A percentile compares a stretch with the other conserved stretches of the same genome.
Evolutionary conservation across 352 stramenopile genomes (phyloP).

Genomic region (Globisporangium rhizosaccharum): DNA sequence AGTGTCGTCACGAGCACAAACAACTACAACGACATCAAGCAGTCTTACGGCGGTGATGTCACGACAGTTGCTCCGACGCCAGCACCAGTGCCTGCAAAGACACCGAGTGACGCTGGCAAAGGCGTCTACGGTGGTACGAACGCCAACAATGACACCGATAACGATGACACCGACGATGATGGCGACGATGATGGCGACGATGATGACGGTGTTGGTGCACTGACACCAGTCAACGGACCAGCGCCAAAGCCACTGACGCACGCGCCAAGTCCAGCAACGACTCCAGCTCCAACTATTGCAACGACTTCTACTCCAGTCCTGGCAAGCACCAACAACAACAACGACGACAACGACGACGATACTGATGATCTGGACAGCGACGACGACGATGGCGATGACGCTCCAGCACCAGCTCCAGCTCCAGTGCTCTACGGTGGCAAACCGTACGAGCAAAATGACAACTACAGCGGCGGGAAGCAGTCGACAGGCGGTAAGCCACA

Average conservation of each 20-base stretch:
- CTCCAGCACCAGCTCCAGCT: slow-evolving; percentile 2
- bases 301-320: no score
- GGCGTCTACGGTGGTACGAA: not conserved
- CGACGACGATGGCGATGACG: slow-evolving; percentile 7
- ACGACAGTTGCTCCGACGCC: not conserved
- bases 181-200: not conserved
- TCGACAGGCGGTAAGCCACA: slow-evolving; percentile 3
- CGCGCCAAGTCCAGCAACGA: slow-evolving; percentile 2
- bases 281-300: not conserved
- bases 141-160: not conserved
- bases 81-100: not conserved
- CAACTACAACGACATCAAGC: slow-evolving; percentile 6
- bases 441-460: slow-evolving; percentile 5
- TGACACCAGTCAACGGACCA: not conserved
- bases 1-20: not conserved
- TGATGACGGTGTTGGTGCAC: not conserved
- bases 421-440: slow-evolving; percentile 2
- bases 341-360: not conserved
- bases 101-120: not conserved
- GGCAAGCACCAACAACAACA: not conserved
- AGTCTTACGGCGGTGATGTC: slow-evolving; percentile 1
- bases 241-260: not conserved
- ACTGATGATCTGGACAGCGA: no score
- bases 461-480: not conserved
- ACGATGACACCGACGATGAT: not conserved